Evolutionary conservation across 2,329 filamentous ascomycete species (phyloP), one percentile per base, ranked within the genome.

Genomic region (Dendryphion nanum): DNA sequence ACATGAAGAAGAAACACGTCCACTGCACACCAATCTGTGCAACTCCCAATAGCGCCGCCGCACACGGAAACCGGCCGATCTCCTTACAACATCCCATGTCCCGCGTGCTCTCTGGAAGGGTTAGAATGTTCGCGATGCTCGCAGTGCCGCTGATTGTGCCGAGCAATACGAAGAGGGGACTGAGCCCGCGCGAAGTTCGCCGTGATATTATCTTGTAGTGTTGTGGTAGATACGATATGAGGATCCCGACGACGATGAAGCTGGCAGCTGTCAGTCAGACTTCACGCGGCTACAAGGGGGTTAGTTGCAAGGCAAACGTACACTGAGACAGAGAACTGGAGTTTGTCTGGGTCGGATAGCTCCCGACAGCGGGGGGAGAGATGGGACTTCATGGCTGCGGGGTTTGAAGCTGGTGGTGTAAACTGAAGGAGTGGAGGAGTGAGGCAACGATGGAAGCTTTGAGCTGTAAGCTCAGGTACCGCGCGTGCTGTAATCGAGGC

Each of bases 141-240:
- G 86, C 87, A 35, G 86, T 95, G 53, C 86, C 86, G 6, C 89
- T 94, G 2, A 91, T 91, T 18, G 86, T 88, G 43, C 93, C 93
- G n/a, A 98, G 81, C 2, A 97, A 79, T 48, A 98, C 83, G 61
- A 95, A 98, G 67, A 91, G 93, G 6, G 93, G 91, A 19, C 90
- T 96, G 45, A 98, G 90, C 45, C 93, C 93, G 64, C 95, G 91
- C 16, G 91, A 94, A 12, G 88, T 93, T 44, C 83, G 81, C 38
- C 89, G 81, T 28, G 79, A 75, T 51, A 95, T 87, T 68, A 98
- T 97, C 57, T 93, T 89, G 64, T 85, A 79, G 68, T 97, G 91
- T 64, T 98, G 93, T 1, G 93, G 93, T 2, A 97, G 77, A 70
- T 98, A 98, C 21, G 91, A 97, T 41, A 95, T 71, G 45, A 96